phyloP scores from a whole-genome alignment of 352 stramenopile genomes.

The Pythium rishiriense region DNA sequence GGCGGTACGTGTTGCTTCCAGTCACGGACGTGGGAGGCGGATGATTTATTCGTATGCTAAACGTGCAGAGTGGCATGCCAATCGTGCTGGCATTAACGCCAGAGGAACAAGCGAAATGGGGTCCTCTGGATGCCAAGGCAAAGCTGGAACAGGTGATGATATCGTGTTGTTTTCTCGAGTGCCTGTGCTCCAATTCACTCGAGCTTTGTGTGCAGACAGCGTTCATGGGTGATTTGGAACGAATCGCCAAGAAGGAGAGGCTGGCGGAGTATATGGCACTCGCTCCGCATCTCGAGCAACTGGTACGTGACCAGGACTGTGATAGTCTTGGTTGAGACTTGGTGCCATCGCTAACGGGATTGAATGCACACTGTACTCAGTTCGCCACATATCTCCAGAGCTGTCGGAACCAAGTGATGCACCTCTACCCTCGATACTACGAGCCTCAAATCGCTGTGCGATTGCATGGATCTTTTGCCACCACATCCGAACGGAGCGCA shows the following conservation, averaged over 20 bases:
- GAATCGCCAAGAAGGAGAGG: constrained; percentile 25
- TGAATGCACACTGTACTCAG: neutral
- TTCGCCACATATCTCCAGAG: constrained; percentile 25
- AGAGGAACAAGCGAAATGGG: constrained; percentile 42
- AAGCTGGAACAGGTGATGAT: constrained; percentile 37
- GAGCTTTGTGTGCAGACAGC: constrained; percentile 1
- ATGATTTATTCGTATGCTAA: constrained; percentile 1
- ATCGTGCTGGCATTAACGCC: constrained; percentile 49
- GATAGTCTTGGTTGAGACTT: neutral
- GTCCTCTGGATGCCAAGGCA: constrained; percentile 37
- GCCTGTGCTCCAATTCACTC: neutral
- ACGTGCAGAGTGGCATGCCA: constrained; percentile 50
- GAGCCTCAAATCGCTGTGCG: constrained; percentile 40
- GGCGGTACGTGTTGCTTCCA: constrained; percentile 30
- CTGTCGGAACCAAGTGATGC: constrained; percentile 61
- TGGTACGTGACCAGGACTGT: constrained; percentile 24
- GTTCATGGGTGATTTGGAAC: constrained; percentile 20
- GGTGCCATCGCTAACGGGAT: neutral
- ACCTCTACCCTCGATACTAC: constrained; percentile 67
- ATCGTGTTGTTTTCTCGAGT: no score
- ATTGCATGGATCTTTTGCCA: constrained; percentile 16
- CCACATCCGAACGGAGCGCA: constrained; percentile 8
- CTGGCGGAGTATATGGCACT: constrained; percentile 20
- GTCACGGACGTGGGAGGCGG: neutral
- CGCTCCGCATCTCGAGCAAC: constrained; percentile 11